phyloP scores from a whole-genome alignment of 2,329 filamentous ascomycete species.

The Ophiostoma sp. region DNA sequence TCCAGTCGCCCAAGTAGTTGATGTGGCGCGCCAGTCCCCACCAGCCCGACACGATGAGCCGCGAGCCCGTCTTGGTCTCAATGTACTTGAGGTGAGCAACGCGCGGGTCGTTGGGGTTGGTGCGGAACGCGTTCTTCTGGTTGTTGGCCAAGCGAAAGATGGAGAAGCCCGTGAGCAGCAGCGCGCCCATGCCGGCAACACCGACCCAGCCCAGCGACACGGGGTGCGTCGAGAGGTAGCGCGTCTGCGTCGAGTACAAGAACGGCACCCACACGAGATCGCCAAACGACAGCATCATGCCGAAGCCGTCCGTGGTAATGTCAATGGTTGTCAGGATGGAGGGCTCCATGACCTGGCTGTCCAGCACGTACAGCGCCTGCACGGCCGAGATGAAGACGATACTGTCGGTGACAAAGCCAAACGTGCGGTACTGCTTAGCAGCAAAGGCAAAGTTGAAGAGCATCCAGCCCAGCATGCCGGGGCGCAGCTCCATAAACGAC shows the following conservation, averaged over 20 bases:
- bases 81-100: constrained; percentile 80
- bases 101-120: constrained; percentile 71
- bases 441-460: constrained; percentile 79
- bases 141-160: constrained; percentile 93
- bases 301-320: constrained; percentile 87
- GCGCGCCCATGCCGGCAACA: constrained; percentile 56
- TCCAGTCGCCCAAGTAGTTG: constrained; percentile 94
- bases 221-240: constrained; percentile 79
- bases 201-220: constrained; percentile 67
- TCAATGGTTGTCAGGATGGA: constrained; percentile 92
- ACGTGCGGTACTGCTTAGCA: constrained; percentile 80
- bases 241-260: constrained; percentile 75
- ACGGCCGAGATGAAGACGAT: constrained; percentile 73
- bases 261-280: constrained; percentile 93
- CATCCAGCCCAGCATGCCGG: constrained; percentile 84
- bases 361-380: constrained; percentile 77
- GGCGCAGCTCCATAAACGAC: constrained; percentile 82
- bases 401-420: constrained; percentile 77
- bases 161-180: constrained; percentile 70
- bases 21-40: constrained; percentile 90
- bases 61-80: constrained; percentile 74
- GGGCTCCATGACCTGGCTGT: constrained; percentile 80
- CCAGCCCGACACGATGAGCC: constrained; percentile 80
- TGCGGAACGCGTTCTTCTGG: constrained; percentile 92
- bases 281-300: constrained; percentile 90